Percentiles rank a stretch among this genome's conserved stretches.
These are phyloP conservation scores for Rugiboletus extremiorientalis DNA, from an alignment of 1,284 basidiomycete genomes.

Conservation along the genomic window DNA sequence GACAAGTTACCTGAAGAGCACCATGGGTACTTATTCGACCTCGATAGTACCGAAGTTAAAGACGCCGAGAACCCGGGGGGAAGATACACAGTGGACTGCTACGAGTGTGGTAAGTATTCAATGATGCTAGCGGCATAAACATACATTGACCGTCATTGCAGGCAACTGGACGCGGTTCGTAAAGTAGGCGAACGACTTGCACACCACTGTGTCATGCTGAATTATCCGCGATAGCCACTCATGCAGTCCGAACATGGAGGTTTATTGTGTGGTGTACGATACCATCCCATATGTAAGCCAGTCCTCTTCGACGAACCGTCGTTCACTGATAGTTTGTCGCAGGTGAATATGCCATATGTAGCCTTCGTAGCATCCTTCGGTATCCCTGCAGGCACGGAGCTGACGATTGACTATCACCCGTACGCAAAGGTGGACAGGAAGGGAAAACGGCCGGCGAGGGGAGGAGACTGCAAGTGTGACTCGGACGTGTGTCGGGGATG, in stretches of 20 bases:
- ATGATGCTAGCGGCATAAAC: neutral
- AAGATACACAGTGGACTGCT: constrained; percentile 51
- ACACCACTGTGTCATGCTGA: constrained; percentile 5
- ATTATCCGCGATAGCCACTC: constrained; percentile 50
- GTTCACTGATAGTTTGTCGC: neutral
- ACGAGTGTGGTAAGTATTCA: constrained; percentile 41
- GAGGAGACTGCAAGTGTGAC: constrained; percentile 20
- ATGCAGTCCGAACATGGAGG: constrained; percentile 55
- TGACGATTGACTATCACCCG: constrained; percentile 66
- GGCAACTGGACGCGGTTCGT: constrained; percentile 75
- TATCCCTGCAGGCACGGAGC: constrained; percentile 52
- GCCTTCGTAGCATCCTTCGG: constrained; percentile 51
- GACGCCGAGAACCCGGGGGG: constrained; percentile 36
- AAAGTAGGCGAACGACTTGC: constrained; percentile 46
- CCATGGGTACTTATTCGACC: constrained; percentile 53
- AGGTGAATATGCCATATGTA: constrained; percentile 61
- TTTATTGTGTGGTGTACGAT: constrained; percentile 60
- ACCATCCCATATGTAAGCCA: constrained; percentile 51
- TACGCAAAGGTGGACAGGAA: constrained; percentile 30
- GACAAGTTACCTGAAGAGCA: constrained; percentile 34
- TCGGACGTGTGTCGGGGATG: constrained; percentile 29
- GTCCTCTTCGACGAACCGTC: neutral
- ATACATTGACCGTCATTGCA: constrained; percentile 25
- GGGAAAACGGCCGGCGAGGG: constrained; percentile 21
- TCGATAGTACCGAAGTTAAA: constrained; percentile 52